Conservation (phyloP, 2,329 filamentous ascomycete genomes). For the Fusarium odoratissimum region DNA sequence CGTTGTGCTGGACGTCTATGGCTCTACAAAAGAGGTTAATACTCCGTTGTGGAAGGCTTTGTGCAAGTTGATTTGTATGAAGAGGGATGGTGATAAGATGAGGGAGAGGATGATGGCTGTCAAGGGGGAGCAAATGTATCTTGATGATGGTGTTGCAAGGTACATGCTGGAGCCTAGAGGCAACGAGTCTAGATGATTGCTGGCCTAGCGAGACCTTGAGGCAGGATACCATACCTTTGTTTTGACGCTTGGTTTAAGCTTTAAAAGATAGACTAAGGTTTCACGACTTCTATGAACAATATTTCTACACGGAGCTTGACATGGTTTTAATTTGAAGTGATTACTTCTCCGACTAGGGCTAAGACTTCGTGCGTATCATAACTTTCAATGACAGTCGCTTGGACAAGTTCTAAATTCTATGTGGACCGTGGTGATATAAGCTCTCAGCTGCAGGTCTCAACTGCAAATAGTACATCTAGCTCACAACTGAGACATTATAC, state of each 20-base stretch:
- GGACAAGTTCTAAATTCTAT: background rate
- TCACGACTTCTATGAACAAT: background rate
- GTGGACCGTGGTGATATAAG: background rate
- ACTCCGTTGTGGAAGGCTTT: constrained; percentile 24
- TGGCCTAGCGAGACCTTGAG: no score
- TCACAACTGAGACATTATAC: background rate
- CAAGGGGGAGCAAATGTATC: constrained; percentile 6
- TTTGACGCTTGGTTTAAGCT: background rate
- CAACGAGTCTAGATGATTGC: background rate
- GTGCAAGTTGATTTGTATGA: constrained; percentile 23
- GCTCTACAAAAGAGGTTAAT: background rate
- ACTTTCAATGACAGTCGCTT: background rate
- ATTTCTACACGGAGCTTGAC: no score
- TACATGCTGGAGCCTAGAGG: background rate
- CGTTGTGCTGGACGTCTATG: constrained; percentile 18
- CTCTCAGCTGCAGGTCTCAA: background rate
- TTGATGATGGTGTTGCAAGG: constrained; percentile 14
- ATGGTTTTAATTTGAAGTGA: background rate
- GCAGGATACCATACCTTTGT: background rate
- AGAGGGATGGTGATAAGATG: background rate
- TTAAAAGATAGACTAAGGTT: background rate
- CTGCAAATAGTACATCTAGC: background rate
- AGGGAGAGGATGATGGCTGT: constrained; percentile 21
- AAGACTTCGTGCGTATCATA: fast-evolving
- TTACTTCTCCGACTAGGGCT: background rate